Conservation (phyloP, 129 eudicot genomes). For the Flaveria linearis region DNA sequence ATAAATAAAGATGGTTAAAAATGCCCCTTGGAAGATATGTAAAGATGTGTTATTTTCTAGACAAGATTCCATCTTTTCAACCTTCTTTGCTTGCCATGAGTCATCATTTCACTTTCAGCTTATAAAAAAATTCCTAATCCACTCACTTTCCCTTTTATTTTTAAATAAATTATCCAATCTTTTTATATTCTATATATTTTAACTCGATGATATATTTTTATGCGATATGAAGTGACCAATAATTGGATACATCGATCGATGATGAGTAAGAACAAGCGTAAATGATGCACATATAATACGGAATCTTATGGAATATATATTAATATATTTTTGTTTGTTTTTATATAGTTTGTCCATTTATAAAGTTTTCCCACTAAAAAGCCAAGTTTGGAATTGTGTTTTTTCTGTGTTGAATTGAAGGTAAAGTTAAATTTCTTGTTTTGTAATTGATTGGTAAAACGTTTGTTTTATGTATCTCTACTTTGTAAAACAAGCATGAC, state of each 20-base stretch:
- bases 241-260: slow-evolving; percentile 37
- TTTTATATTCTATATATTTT: slow-evolving; percentile 10
- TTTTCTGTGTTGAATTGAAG: neutral
- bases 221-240: slow-evolving; percentile 26
- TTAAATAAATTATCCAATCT: slow-evolving; percentile 16
- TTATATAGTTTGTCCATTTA: slow-evolving; percentile 4
- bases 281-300: slow-evolving; percentile 32
- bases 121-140: slow-evolving; percentile 26
- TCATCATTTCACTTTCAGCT: slow-evolving; percentile 43
- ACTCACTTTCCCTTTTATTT: slow-evolving; percentile 2
- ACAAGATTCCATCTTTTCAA: slow-evolving; percentile 36
- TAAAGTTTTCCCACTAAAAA: neutral
- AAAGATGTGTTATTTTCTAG: slow-evolving; percentile 36
- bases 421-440: slow-evolving; percentile 41
- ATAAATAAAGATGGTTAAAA: slow-evolving; percentile 12
- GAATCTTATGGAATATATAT: slow-evolving; percentile 21
- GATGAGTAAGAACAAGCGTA: slow-evolving; percentile 35
- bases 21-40: slow-evolving; percentile 41
- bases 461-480: slow-evolving; percentile 17
- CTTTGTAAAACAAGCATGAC: slow-evolving; percentile 18
- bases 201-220: slow-evolving; percentile 20
- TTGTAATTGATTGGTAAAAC: slow-evolving; percentile 32
- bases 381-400: slow-evolving; percentile 27
- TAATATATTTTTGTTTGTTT: slow-evolving; percentile 12
- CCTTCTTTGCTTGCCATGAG: slow-evolving; percentile 48